Percentiles rank a stretch among this genome's conserved stretches.
Conservation (phyloP, 257 asterid species). For the Salvia rosmarinus region DNA sequence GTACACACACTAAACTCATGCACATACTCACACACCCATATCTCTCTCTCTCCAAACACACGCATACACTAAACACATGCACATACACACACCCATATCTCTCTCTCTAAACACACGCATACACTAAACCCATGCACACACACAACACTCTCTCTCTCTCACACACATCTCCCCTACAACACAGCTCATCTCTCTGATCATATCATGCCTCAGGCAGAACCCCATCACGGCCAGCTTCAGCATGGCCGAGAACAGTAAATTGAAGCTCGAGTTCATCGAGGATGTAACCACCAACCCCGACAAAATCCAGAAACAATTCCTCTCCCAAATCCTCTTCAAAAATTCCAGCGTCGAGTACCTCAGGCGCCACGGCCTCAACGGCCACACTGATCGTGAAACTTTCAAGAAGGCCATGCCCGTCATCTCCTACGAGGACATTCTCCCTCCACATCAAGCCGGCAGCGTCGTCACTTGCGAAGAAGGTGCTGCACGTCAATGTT, state of each 20-base stretch:
- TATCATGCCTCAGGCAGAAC: slow-evolving; percentile 66
- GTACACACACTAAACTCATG: too few species aligned
- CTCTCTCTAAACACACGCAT: too few species aligned
- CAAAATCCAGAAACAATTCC: slow-evolving; percentile 53
- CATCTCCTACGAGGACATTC: slow-evolving; percentile 65
- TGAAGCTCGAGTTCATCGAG: slow-evolving; percentile 61
- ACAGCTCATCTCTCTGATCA: not conserved
- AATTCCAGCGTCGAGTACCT: slow-evolving; percentile 66
- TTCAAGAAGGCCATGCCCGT: slow-evolving; percentile 70
- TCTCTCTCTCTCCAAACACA: too few species aligned
- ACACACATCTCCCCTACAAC: too few species aligned
- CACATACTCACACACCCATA: too few species aligned
- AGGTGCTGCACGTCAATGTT: too few species aligned
- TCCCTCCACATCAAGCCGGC: not conserved
- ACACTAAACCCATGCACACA: not conserved
- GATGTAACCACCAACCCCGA: slow-evolving; percentile 59
- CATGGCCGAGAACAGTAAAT: slow-evolving; percentile 45
- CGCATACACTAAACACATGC: too few species aligned
- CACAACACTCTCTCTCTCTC: not conserved
- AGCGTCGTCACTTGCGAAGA: too few species aligned
- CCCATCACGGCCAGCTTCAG: not conserved
- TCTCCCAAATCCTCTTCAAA: slow-evolving; percentile 55
- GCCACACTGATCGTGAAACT: slow-evolving; percentile 46
- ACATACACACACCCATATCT: too few species aligned
- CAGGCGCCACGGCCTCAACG: slow-evolving; percentile 51